Percentiles rank a stretch among this genome's conserved stretches.
These are phyloP conservation scores for Yarrowia bubula DNA, from an alignment of 805 yeast genomes.

Conservation along the genomic window DNA sequence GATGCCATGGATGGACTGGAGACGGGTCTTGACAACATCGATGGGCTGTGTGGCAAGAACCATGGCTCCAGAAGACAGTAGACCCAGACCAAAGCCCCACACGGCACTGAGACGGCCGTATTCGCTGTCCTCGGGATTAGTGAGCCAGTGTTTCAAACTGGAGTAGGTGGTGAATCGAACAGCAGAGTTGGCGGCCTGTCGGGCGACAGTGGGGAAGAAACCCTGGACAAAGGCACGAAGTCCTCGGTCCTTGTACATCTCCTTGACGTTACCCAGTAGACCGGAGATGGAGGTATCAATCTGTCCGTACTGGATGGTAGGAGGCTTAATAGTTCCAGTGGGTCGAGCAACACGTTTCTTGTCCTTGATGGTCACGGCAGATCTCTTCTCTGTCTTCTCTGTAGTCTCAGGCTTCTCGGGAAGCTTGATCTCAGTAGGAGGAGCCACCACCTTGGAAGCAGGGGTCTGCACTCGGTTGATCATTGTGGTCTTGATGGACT, in stretches of 20 bases:
- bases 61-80: conserved; percentile 68
- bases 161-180: conserved; percentile 84
- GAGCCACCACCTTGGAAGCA: conserved; percentile 18
- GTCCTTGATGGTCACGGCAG: conserved; percentile 5
- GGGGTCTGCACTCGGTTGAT: conserved; percentile 30
- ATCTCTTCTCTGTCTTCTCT: background rate
- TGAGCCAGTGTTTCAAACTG: conserved; percentile 60
- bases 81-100: conserved; percentile 46
- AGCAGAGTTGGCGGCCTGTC: conserved; percentile 77
- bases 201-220: conserved; percentile 69
- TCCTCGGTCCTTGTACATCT: conserved; percentile 73
- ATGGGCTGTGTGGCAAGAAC: conserved; percentile 82
- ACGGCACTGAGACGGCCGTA: conserved; percentile 36
- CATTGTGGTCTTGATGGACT: conserved; percentile 45
- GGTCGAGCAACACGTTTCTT: conserved; percentile 25
- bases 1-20: conserved; percentile 59
- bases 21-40: conserved; percentile 81
- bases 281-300: conserved; percentile 36
- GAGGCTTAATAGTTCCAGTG: conserved; percentile 35
- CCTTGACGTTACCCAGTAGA: conserved; percentile 40
- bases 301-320: conserved; percentile 37
- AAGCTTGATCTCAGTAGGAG: conserved; percentile 16
- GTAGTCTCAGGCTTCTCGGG: background rate
- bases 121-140: conserved; percentile 35
- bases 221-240: conserved; percentile 79